phyloP scores from a whole-genome alignment of 768 basidiomycete species.

The Suillus occidentalis region DNA sequence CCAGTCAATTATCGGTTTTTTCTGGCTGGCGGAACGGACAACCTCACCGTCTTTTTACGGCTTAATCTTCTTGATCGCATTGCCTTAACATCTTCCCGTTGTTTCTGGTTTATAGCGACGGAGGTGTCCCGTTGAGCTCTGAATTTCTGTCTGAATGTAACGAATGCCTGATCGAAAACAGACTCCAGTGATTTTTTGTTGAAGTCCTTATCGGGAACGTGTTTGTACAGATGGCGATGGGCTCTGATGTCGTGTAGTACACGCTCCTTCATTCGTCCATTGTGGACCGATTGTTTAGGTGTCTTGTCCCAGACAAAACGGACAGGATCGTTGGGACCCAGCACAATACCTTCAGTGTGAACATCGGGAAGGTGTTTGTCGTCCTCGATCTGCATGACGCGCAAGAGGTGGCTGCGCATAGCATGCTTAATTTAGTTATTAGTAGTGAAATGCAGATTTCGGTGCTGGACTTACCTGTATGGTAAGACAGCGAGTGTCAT shows the following conservation, averaged over 20 bases:
- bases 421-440: slow-evolving; percentile 50
- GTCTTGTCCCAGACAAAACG: slow-evolving; percentile 84
- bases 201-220: slow-evolving; percentile 68
- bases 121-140: slow-evolving; percentile 54
- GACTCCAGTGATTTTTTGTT: slow-evolving; percentile 57
- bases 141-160: slow-evolving; percentile 68
- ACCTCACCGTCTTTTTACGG: slow-evolving; percentile 61
- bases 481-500: slow-evolving; percentile 64
- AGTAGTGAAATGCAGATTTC: neutral
- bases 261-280: slow-evolving; percentile 67
- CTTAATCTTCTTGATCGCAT: slow-evolving; percentile 58
- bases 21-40: neutral
- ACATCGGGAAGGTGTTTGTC: slow-evolving; percentile 64
- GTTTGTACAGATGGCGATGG: slow-evolving; percentile 55
- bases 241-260: slow-evolving; percentile 59
- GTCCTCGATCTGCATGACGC: slow-evolving; percentile 53
- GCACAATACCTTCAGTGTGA: slow-evolving; percentile 51
- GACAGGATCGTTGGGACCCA: slow-evolving; percentile 52
- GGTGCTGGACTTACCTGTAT: slow-evolving; percentile 51
- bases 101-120: slow-evolving; percentile 43
- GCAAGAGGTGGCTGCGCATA: slow-evolving; percentile 65
- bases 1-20: neutral
- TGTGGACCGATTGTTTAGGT: slow-evolving; percentile 71
- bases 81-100: slow-evolving; percentile 62
- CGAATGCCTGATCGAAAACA: slow-evolving; percentile 70